phyloP scores from a whole-genome alignment of 352 stramenopile genomes.

The Saprolegnia parasitica region DNA sequence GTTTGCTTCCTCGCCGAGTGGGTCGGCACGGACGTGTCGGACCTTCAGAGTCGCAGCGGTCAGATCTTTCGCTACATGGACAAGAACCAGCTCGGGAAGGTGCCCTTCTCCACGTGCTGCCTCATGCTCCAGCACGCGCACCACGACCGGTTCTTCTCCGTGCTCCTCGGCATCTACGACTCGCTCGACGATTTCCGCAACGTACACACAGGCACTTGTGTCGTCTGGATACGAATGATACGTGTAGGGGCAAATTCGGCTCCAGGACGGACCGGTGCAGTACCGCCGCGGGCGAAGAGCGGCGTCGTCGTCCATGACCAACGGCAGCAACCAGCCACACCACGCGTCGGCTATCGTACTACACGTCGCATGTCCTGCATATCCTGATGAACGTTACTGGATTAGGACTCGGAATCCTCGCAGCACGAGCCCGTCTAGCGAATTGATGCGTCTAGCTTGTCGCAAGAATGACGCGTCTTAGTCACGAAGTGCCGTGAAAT shows the following conservation, averaged over 20 bases:
- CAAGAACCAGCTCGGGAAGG: slow-evolving; percentile 73
- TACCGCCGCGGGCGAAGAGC: slow-evolving; percentile 18
- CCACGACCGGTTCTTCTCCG: slow-evolving; percentile 85
- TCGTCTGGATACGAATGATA: not conserved
- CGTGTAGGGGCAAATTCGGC: slow-evolving; percentile 16
- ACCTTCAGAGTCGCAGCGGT: slow-evolving; percentile 70
- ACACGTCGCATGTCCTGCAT: too few relatives aligned
- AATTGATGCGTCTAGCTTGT: too few relatives aligned
- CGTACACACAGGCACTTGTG: slow-evolving; percentile 10
- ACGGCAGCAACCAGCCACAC: not conserved
- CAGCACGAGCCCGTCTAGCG: too few relatives aligned
- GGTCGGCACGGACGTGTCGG: slow-evolving; percentile 77
- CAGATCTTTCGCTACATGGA: slow-evolving; percentile 88
- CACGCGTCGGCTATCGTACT: too few relatives aligned
- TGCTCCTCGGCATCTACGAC: slow-evolving; percentile 76
- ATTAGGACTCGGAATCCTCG: too few relatives aligned
- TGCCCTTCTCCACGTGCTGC: slow-evolving; percentile 82
- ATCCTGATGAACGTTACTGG: too few relatives aligned
- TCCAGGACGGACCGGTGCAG: slow-evolving; percentile 11
- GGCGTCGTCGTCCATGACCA: not conserved
- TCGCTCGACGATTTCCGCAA: slow-evolving; percentile 66
- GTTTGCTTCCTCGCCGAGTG: slow-evolving; percentile 74
- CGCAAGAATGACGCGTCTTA: too few relatives aligned
- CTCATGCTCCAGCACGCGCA: slow-evolving; percentile 87
- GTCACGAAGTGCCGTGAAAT: slow-evolving; percentile 44